These are phyloP conservation scores for Pyrus bretschneideri DNA, from an alignment of 306 rosid species.

Conservation along the genomic window DNA sequence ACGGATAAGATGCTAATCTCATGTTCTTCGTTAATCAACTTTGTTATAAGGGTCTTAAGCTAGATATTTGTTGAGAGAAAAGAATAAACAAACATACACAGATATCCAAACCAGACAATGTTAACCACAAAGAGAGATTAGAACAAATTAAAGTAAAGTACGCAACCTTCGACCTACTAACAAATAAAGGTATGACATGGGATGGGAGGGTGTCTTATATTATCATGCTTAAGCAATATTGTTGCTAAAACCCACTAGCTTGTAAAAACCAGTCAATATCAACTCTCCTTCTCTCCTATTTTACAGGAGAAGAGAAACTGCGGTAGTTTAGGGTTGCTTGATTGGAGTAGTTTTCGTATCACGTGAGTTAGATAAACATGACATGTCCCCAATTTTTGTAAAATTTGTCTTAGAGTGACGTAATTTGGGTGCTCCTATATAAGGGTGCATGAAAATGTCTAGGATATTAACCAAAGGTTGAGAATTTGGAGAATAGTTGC, in stretches of 20 bases:
- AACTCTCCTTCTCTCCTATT: too few species aligned
- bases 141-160: background rate
- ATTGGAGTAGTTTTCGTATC: too few species aligned
- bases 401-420: background rate
- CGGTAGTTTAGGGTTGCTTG: too few species aligned
- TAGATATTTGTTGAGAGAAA: constrained; percentile 12
- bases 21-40: background rate
- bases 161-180: background rate
- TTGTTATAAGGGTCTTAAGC: background rate
- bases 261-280: background rate
- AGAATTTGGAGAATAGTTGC: background rate
- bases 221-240: too few species aligned
- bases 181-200: too few species aligned
- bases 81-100: constrained; percentile 3
- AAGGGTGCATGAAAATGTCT: background rate
- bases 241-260: background rate
- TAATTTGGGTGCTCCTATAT: too few species aligned
- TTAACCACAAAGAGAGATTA: background rate
- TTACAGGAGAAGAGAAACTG: background rate
- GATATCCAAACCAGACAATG: background rate
- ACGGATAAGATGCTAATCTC: background rate
- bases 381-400: background rate
- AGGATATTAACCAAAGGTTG: background rate
- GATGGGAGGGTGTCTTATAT: too few species aligned
- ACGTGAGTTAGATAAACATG: background rate